Conservation (phyloP, 805 yeast genomes). For the Zygosaccharomyces siamensis region DNA sequence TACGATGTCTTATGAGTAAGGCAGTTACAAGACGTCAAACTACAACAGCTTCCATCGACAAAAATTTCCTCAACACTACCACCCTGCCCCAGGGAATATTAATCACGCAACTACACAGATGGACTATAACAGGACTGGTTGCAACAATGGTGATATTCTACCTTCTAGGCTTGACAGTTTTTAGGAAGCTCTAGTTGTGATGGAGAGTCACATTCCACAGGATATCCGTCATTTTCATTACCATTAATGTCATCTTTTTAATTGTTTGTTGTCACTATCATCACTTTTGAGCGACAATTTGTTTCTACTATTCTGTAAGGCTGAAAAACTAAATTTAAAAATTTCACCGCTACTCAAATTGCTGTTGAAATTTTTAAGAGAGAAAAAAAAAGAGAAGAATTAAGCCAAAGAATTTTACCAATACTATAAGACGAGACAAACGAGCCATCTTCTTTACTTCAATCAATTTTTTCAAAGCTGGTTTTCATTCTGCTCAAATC, state of each 20-base stretch:
- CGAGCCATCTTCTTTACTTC: background rate
- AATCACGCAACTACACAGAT: constrained; percentile 2
- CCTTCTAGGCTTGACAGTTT: constrained; percentile 7
- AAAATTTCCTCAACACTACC: background rate
- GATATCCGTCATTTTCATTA: background rate
- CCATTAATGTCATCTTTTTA: background rate
- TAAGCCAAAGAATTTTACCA: background rate
- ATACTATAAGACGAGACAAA: background rate
- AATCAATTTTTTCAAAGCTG: background rate
- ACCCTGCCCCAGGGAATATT: background rate
- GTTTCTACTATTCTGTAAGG: background rate
- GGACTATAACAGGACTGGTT: constrained; percentile 6
- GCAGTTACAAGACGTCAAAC: background rate
- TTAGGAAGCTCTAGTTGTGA: background rate
- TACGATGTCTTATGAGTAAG: background rate
- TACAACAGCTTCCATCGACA: background rate
- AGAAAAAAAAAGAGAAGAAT: background rate
- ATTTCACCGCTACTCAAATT: constrained; percentile 3
- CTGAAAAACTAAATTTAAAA: constrained; percentile 3
- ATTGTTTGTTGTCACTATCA: background rate
- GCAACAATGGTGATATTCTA: constrained; percentile 5
- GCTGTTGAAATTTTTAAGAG: background rate
- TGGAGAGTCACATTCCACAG: constrained; percentile 1
- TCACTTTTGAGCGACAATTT: constrained; percentile 1
- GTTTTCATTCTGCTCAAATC: background rate